phyloP scores from a whole-genome alignment of 768 basidiomycete species.

The Roridomyces roridus region DNA sequence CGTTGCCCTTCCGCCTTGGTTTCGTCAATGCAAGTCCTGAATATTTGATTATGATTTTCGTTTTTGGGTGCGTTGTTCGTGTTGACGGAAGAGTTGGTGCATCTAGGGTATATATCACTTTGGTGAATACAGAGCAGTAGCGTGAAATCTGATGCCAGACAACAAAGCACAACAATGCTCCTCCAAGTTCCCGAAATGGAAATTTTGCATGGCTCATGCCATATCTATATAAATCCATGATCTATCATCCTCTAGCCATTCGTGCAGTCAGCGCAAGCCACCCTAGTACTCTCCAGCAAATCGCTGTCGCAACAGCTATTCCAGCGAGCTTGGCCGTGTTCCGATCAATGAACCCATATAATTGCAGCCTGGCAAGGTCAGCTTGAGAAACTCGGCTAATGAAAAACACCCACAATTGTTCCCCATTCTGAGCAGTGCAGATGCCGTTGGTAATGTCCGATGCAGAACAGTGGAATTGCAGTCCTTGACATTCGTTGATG shows the following conservation, averaged over 20 bases:
- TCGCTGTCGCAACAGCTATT: slow-evolving; percentile 9
- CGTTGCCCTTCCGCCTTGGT: too few species aligned
- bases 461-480: slow-evolving; percentile 23
- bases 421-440: slow-evolving; percentile 22
- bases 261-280: slow-evolving; percentile 21
- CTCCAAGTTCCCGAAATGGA: too few species aligned
- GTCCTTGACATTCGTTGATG: slow-evolving; percentile 26
- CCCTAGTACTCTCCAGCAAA: slow-evolving; percentile 20
- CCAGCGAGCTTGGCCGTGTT: slow-evolving; percentile 23
- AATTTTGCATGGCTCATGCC: too few species aligned
- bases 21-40: too few species aligned
- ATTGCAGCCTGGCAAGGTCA: slow-evolving; percentile 8
- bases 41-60: too few species aligned
- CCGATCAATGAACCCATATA: slow-evolving; percentile 23
- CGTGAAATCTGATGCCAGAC: too few species aligned
- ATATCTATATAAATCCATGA: too few species aligned
- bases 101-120: too few species aligned
- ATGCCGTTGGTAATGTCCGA: slow-evolving; percentile 18
- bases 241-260: not conserved
- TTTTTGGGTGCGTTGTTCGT: too few species aligned
- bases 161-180: too few species aligned
- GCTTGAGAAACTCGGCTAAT: not conserved
- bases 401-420: slow-evolving; percentile 18
- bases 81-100: too few species aligned
- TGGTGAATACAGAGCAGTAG: too few species aligned